phyloP scores from a whole-genome alignment of 2,329 filamentous ascomycete species.

The Fusarium redolens region DNA sequence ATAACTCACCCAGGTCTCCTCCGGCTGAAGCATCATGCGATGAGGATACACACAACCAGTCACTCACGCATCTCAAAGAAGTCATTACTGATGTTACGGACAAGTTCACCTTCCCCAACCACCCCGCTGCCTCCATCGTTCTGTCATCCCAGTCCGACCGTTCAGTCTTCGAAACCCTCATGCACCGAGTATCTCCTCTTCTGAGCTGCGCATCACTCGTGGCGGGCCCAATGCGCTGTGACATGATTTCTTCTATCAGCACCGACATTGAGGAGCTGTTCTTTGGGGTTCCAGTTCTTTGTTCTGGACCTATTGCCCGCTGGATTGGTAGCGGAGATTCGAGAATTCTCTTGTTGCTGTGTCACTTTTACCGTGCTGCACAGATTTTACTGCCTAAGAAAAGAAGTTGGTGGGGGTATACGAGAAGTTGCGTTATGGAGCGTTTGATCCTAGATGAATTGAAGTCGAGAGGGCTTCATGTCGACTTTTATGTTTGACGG shows the following conservation, averaged over 20 bases:
- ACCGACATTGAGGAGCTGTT: not conserved
- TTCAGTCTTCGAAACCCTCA: not conserved
- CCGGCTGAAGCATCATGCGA: not conserved
- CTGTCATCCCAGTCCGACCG: not conserved
- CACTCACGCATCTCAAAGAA: not conserved
- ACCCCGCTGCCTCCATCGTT: not conserved
- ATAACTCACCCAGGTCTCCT: not conserved
- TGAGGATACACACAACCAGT: no score
- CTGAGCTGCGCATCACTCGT: not conserved
- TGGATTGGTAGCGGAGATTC: not conserved
- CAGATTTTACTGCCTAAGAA: not conserved
- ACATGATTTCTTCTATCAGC: accelerated
- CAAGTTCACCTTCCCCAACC: not conserved
- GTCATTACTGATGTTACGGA: not conserved
- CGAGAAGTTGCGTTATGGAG: not conserved
- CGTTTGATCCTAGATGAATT: not conserved
- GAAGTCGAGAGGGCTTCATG: not conserved
- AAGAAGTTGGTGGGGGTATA: not conserved
- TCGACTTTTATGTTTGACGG: not conserved
- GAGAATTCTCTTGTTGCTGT: not conserved
- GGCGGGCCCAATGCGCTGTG: accelerated
- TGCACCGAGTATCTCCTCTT: not conserved
- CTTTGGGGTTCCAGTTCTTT: not conserved
- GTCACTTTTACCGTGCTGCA: not conserved
- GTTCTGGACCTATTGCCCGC: not conserved